Percentiles rank a stretch among this genome's conserved stretches.
These are phyloP conservation scores for Chaetomium cochliodes DNA, from an alignment of 495 filamentous ascomycete genomes.

Conservation along the genomic window DNA sequence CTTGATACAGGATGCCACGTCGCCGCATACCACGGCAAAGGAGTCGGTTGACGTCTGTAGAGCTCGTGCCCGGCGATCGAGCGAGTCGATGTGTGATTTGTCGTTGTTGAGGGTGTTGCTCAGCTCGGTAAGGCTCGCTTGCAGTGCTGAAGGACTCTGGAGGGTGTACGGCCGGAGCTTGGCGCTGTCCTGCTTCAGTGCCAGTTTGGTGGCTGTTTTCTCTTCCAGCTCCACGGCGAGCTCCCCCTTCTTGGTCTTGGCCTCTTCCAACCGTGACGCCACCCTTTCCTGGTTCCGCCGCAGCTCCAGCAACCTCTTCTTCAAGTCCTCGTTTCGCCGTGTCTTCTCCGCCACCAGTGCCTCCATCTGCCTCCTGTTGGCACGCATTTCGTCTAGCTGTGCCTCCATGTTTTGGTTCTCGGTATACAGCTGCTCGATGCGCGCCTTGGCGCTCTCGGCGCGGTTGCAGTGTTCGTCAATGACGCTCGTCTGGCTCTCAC, in stretches of 20 bases:
- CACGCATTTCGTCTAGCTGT: slow-evolving; percentile 75
- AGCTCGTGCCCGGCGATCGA: slow-evolving; percentile 81
- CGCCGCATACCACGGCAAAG: slow-evolving; percentile 75
- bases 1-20: slow-evolving; percentile 81
- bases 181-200: slow-evolving; percentile 69
- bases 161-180: slow-evolving; percentile 90
- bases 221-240: slow-evolving; percentile 74
- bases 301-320: slow-evolving; percentile 72
- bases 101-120: slow-evolving; percentile 71
- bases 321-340: slow-evolving; percentile 78
- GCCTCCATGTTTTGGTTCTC: slow-evolving; percentile 86
- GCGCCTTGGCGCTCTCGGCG: slow-evolving; percentile 75
- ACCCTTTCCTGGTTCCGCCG: slow-evolving; percentile 75
- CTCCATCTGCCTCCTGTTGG: slow-evolving; percentile 72
- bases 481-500: slow-evolving; percentile 78
- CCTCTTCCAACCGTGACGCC: slow-evolving; percentile 70
- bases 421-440: slow-evolving; percentile 78
- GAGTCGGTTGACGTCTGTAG: slow-evolving; percentile 91
- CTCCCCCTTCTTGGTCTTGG: slow-evolving; percentile 67
- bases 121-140: slow-evolving; percentile 77
- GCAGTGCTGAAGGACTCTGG: slow-evolving; percentile 78
- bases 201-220: slow-evolving; percentile 62
- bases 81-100: slow-evolving; percentile 76
- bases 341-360: slow-evolving; percentile 76
- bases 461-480: slow-evolving; percentile 93